Evolutionary conservation across 1,284 basidiomycete species (phyloP), one percentile per base, ranked within the genome.

Genomic region (Cronartium ribicola): DNA sequence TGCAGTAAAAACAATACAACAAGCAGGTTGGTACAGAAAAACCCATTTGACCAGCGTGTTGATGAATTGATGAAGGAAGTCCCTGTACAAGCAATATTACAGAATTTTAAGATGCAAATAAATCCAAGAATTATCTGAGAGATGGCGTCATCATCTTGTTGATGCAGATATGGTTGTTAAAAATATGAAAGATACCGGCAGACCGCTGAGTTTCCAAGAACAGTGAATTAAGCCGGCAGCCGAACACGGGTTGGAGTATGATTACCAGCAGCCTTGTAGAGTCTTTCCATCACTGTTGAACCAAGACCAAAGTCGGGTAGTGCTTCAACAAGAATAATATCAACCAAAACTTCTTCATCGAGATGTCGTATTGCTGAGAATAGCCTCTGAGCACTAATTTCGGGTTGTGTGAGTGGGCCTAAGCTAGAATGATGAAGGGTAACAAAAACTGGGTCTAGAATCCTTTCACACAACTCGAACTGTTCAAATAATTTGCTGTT

Each of bases 221-320:
- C 29, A 29, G 29, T 2, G 29, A 29, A 29, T 29, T 29, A 29
- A 29, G 29, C 29, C 29, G 29, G 29, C 2, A 55, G 51, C 11
- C 51, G 51, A 20, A 55, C 10, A 3, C n/a, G 51, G n/a, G n/a
- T 20, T 7, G 29, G n/a, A 13, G 17, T 55, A 55, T 55, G n/a
- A 55, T n/a, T 55, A 36, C 60, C 60, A 20, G 29, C 14, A 17
- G 71, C 64, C 37, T 74, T 74, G 5, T 37, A 40, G 14, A 74
- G 48, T 36, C 71, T 67, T 51, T 74, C 71, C 64, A 74, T 74
- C 20, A 74, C 65, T 4, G 71, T 74, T 17, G 55, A 43, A 29
- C 71, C 71, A n/a, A 74, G 60, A 4, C 65, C 65, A 13, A n/a
- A 14, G n/a, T 61, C n/a, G 43, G 65, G 20, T 10, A 48, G 40